phyloP scores from a whole-genome alignment of 495 filamentous ascomycete species.

The Lindgomyces ingoldianus region DNA sequence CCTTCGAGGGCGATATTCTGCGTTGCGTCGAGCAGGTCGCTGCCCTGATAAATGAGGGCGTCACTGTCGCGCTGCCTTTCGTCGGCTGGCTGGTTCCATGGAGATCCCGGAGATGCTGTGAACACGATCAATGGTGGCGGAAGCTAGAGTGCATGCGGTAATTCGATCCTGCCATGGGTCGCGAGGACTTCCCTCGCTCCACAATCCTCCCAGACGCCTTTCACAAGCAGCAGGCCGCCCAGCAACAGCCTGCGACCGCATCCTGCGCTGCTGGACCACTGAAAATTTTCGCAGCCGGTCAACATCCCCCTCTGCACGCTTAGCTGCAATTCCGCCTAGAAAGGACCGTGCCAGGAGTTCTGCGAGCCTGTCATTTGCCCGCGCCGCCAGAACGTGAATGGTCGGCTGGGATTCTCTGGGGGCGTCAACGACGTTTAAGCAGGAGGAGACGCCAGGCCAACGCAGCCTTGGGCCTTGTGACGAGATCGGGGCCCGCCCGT shows the following conservation, averaged over 20 bases:
- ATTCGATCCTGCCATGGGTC: slow-evolving; percentile 16
- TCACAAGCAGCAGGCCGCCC: too few relatives aligned
- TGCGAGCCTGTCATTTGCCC: slow-evolving; percentile 5
- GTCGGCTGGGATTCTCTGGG: not conserved
- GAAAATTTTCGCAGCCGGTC: slow-evolving; percentile 4
- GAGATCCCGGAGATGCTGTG: slow-evolving; percentile 28
- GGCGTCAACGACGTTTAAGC: slow-evolving; percentile 4
- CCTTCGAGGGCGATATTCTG: too few relatives aligned
- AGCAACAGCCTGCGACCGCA: not conserved
- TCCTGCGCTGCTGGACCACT: not conserved
- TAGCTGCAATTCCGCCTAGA: not conserved
- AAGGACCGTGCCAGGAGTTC: not conserved
- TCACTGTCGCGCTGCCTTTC: not conserved
- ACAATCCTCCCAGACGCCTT: too few relatives aligned
- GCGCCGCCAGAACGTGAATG: not conserved
- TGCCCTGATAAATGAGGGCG: not conserved
- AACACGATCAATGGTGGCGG: slow-evolving; percentile 1
- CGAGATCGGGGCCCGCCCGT: slow-evolving; percentile 22
- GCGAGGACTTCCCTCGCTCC: not conserved
- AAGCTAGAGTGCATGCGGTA: slow-evolving; percentile 6
- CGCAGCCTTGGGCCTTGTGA: slow-evolving; percentile 15
- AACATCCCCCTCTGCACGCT: not conserved
- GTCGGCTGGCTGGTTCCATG: slow-evolving; percentile 4
- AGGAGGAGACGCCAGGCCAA: not conserved
- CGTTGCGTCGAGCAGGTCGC: not conserved